A percentile compares a stretch with the other conserved stretches of the same genome.
phyloP scores from a whole-genome alignment of 2,329 filamentous ascomycete species.

The Zymoseptoria ardabiliae region DNA sequence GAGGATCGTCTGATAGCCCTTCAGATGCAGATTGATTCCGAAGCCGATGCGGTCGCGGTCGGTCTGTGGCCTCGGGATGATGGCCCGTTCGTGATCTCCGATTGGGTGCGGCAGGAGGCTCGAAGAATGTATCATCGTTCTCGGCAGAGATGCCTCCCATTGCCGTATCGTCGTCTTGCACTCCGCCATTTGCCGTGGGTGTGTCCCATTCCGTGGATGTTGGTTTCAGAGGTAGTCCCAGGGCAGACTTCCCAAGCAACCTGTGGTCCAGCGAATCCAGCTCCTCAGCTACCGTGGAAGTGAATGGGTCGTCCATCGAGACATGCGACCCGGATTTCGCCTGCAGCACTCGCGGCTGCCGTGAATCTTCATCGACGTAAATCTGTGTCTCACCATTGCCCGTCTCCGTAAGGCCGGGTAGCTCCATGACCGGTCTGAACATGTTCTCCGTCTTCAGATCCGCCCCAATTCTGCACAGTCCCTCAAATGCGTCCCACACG shows the following conservation, averaged over 20 bases:
- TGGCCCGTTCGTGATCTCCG: slow-evolving; percentile 30
- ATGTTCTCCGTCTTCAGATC: slow-evolving; percentile 76
- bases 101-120: slow-evolving; percentile 38
- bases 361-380: slow-evolving; percentile 24
- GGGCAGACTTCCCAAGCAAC: slow-evolving; percentile 37
- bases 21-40: slow-evolving; percentile 36
- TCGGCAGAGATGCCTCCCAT: slow-evolving; percentile 24
- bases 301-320: slow-evolving; percentile 38
- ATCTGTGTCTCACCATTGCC: slow-evolving; percentile 17
- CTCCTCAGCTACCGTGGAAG: slow-evolving; percentile 27
- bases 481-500: slow-evolving; percentile 95
- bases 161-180: slow-evolving; percentile 36
- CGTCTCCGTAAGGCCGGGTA: slow-evolving; percentile 37
- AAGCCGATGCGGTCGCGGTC: slow-evolving; percentile 30
- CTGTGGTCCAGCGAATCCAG: slow-evolving; percentile 30
- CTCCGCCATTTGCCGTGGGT: slow-evolving; percentile 38
- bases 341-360: slow-evolving; percentile 20
- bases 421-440: slow-evolving; percentile 66
- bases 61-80: slow-evolving; percentile 22
- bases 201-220: slow-evolving; percentile 36
- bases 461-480: slow-evolving; percentile 75
- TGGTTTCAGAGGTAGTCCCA: slow-evolving; percentile 18
- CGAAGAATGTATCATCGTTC: slow-evolving; percentile 24
- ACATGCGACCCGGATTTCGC: slow-evolving; percentile 14
- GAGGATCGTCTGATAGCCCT: slow-evolving; percentile 26